Evolutionary conservation across 225 moss, liverwort and hornwort species (phyloP).

Genomic region (Anthoceros angustus): DNA sequence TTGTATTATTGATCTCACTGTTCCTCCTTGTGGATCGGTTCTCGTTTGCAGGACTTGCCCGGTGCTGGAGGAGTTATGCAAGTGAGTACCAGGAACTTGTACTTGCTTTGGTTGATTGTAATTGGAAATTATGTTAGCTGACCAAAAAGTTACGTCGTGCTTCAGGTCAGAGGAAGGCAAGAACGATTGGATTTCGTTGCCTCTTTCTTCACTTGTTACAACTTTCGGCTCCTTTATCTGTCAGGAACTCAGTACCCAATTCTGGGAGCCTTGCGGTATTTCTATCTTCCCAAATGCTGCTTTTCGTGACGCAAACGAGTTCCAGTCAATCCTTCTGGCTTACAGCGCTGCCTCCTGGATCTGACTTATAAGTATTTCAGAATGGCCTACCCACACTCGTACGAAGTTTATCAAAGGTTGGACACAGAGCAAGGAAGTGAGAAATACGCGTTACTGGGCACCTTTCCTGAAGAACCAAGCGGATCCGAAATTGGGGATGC

Average conservation of each 20-base stretch:
- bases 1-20: background rate
- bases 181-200: constrained; percentile 71
- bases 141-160: background rate
- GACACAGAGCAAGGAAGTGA: constrained; percentile 49
- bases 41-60: constrained; percentile 43
- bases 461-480: constrained; percentile 48
- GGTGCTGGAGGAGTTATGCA: constrained; percentile 74
- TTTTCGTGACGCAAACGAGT: background rate
- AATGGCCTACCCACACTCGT: constrained; percentile 73
- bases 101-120: background rate
- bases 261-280: constrained; percentile 66
- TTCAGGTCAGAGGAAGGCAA: constrained; percentile 71
- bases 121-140: too few relatives aligned
- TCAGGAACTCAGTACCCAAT: constrained; percentile 80
- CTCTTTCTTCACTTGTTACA: constrained; percentile 81
- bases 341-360: background rate
- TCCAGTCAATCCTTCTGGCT: background rate
- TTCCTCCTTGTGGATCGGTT: constrained; percentile 3
- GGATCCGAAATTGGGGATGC: constrained; percentile 58
- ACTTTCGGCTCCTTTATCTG: constrained; percentile 81
- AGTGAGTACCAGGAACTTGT: constrained; percentile 15
- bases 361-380: constrained; percentile 13
- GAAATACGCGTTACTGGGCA: constrained; percentile 41
- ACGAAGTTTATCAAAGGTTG: constrained; percentile 63
- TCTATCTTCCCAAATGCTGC: background rate